Percentiles rank a stretch among this genome's conserved stretches.
phyloP scores from a whole-genome alignment of 352 stramenopile genomes.

The Phytopythium chamaehyphon region DNA sequence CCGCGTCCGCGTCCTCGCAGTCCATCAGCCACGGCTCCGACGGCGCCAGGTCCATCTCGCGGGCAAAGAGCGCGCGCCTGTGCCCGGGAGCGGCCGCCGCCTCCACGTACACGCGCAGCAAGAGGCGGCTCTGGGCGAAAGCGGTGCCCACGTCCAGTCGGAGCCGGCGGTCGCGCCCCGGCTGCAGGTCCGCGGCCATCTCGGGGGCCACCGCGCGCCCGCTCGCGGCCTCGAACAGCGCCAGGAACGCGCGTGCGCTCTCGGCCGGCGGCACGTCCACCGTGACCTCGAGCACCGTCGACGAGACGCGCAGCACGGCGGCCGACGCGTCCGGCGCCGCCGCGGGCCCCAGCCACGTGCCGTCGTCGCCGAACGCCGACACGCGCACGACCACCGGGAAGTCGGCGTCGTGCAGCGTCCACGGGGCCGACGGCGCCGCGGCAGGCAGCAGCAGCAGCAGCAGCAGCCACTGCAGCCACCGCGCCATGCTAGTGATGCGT shows the following conservation, averaged over 20 bases:
- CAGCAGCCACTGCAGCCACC: too few species aligned
- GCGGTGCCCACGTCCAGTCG: constrained; percentile 22
- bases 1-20: constrained; percentile 5
- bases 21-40: constrained; percentile 22
- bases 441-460: too few species aligned
- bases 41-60: constrained; percentile 20
- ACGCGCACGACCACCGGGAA: constrained; percentile 24
- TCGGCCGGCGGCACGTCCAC: constrained; percentile 18
- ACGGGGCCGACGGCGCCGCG: constrained; percentile 6
- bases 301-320: constrained; percentile 21
- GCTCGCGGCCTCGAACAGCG: constrained; percentile 18
- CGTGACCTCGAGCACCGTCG: constrained; percentile 27
- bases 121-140: constrained; percentile 10
- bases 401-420: constrained; percentile 29
- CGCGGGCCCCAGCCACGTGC: constrained; percentile 12
- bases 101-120: constrained; percentile 32
- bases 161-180: constrained; percentile 22
- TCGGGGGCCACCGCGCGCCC: neutral
- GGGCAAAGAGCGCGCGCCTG: constrained; percentile 27
- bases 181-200: constrained; percentile 23
- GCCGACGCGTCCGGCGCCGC: constrained; percentile 1
- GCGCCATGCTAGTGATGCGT: too few species aligned
- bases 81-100: neutral
- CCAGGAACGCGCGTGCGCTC: constrained; percentile 21
- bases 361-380: constrained; percentile 28